Base-by-base conservation (phyloP, 805 yeast species). In the Candida ortonii region DNA sequence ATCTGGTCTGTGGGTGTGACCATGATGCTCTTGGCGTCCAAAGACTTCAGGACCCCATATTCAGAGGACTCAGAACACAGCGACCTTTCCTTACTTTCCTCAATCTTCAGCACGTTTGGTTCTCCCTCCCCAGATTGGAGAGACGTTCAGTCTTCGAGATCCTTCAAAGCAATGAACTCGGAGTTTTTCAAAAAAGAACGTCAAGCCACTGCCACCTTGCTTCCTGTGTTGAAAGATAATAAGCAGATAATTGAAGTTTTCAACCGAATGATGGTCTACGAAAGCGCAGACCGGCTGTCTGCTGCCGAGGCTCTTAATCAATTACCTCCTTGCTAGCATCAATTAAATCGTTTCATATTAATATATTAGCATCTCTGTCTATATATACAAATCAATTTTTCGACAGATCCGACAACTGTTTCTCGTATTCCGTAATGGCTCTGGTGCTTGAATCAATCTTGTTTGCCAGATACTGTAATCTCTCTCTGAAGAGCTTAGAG, bases 1-100 rank as follows among this genome's bases (percentile, higher is more conserved):
- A 64, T 83, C 11, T 85, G 95, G 95, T 64, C 84, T 1, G 53
- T 75, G 13, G 94, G 86, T 0, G 70, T 86, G 8, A 49, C 84
- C 2, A 47, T 79, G 30, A 73, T 80, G n/a, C 54, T 71, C 28
- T 44, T 86, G 19, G 70, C 70, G 43, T 60, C 76, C 19, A 20
- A 38, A 1, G 54, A 67, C 37, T 59, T 67, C 12, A 40, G 54
- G 15, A 62, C 69, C 0, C 61, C 68, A 4, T 64, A 70, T 22
- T 52, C 53, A 1, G 53, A 50, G 9, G 70, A 65, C 20, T 67
- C 70, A 1, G 58, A 59, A 21, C 53, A 59, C 15, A 73, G 76
- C 40, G 94, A 85, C 46, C 62, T 85, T 28, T 65, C 70, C 3
- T 62, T 85, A 12, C 62, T 80, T n/a, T 62, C 71, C 7, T 61